Evolutionary conservation across 441 rosid species (phyloP), one percentile per base, ranked within the genome.

Genomic region (Pelargonium myrrhifolium): DNA sequence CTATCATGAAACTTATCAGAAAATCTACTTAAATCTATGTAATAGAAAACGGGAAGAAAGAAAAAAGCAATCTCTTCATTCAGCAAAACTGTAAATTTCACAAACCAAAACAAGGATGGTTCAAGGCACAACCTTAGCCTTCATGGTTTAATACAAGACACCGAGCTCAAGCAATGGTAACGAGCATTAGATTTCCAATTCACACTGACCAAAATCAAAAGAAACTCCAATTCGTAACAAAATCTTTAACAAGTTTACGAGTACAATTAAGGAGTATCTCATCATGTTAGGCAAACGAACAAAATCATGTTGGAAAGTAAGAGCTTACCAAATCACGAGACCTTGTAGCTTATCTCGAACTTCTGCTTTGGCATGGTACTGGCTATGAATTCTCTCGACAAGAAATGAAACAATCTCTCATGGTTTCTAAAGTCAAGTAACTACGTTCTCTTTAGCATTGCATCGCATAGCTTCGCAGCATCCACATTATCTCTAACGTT

Each of bases 391-490:
- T 56, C 22, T 56, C 61, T n/a, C 1, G 60, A 20, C 20, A 8
- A 55, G 22, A 18, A 55, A 55, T 55, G 26, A 1, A 51, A 51
- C 58, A 7, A 55, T 18, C 20, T 5, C 26, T 1, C 39, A 0
- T 17, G 24, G 60, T 55, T 55, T 53, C 24, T 55, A 9, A 8
- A 18, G 8, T 55, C 28, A 55, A 7, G 24, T 3, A 9, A 62
- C 24, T 62, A 39, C 69, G 71, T 78, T 53, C 68, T 64, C 65
- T 65, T 82, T 67, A 88, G 68, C 89, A 92, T 83, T 26, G 92
- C 84, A 45, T 94, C 93, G 21, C 98, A 92, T n/a, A 92, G 68
- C 75, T 78, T 92, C 68, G 80, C 89, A 18, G 97, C 99, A 64
- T 94, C 98, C 64, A 76, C 65, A 39, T 88, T 94, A 68, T 82